These are phyloP conservation scores for Chaetomium strumarium DNA, from an alignment of 2,329 filamentous ascomycete genomes.

Conservation along the genomic window DNA sequence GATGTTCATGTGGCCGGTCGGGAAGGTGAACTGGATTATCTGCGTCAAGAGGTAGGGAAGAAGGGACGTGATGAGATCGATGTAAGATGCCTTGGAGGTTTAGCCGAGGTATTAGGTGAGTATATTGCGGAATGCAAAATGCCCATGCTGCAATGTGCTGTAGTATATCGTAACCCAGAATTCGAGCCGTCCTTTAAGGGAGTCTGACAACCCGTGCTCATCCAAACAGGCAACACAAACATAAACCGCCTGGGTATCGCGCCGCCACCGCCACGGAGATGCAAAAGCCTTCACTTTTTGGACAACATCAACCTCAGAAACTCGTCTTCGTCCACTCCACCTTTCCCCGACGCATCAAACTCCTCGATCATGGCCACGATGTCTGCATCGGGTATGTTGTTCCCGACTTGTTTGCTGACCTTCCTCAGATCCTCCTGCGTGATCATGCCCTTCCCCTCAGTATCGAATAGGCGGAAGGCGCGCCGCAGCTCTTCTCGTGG, in stretches of 20 bases:
- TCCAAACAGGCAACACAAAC: slow-evolving; percentile 7
- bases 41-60: slow-evolving; percentile 33
- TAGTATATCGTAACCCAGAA: slow-evolving; percentile 19
- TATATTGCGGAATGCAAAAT: slow-evolving; percentile 16
- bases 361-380: slow-evolving; percentile 95
- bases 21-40: slow-evolving; percentile 48
- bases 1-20: slow-evolving; percentile 45
- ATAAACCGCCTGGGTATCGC: slow-evolving; percentile 14
- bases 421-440: slow-evolving; percentile 80
- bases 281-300: slow-evolving; percentile 24
- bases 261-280: neutral
- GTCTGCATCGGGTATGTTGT: slow-evolving; percentile 89
- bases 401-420: slow-evolving; percentile 85
- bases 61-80: neutral
- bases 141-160: slow-evolving; percentile 16
- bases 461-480: slow-evolving; percentile 90
- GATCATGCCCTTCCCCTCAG: slow-evolving; percentile 85
- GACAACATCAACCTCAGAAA: slow-evolving; percentile 58
- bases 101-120: neutral
- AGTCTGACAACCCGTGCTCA: neutral
- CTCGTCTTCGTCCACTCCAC: slow-evolving; percentile 65
- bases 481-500: slow-evolving; percentile 86
- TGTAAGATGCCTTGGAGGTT: neutral
- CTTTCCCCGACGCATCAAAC: slow-evolving; percentile 91
- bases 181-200: slow-evolving; percentile 2